Evolutionary conservation across 352 stramenopile species (phyloP).

Genomic region (Pythium inflatum): DNA sequence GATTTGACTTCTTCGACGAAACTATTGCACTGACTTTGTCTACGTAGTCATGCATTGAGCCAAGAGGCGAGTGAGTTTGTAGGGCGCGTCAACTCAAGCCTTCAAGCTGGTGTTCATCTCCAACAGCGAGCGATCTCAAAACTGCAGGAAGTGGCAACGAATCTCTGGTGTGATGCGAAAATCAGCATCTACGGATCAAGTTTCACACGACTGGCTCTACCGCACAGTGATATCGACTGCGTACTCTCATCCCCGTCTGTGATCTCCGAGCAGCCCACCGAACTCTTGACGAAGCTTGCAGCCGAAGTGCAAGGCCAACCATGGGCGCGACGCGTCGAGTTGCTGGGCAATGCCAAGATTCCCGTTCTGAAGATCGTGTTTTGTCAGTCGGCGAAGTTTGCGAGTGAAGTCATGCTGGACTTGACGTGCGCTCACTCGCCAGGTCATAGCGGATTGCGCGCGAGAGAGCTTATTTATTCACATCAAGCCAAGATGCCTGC

Average conservation of each 20-base stretch:
- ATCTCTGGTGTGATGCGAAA: slow-evolving; percentile 86
- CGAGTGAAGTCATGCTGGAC: slow-evolving; percentile 84
- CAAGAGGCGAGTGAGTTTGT: slow-evolving; percentile 60
- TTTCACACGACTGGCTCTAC: slow-evolving; percentile 94
- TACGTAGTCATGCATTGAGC: slow-evolving; percentile 37
- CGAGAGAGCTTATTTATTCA: slow-evolving; percentile 92
- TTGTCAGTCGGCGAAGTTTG: slow-evolving; percentile 30
- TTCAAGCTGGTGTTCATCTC: slow-evolving; percentile 41
- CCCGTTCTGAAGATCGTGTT: slow-evolving; percentile 95
- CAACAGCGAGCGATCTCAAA: slow-evolving; percentile 41
- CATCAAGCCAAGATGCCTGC: slow-evolving; percentile 91
- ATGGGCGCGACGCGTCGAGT: slow-evolving; percentile 89
- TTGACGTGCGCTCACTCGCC: slow-evolving; percentile 94
- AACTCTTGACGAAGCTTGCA: slow-evolving; percentile 90
- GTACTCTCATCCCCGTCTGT: slow-evolving; percentile 91
- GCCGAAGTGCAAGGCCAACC: slow-evolving; percentile 76
- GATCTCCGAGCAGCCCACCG: slow-evolving; percentile 70
- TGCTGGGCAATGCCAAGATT: slow-evolving; percentile 94
- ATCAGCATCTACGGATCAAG: slow-evolving; percentile 97
- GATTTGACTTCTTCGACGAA: too few species aligned
- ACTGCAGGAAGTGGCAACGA: slow-evolving; percentile 24
- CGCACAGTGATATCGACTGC: slow-evolving; percentile 96
- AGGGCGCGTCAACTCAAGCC: slow-evolving; percentile 46
- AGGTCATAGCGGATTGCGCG: slow-evolving; percentile 93
- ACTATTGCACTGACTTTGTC: too few species aligned